A percentile compares a stretch with the other conserved stretches of the same genome.
These are phyloP conservation scores for Acrodontium crateriforme DNA, from an alignment of 2,329 filamentous ascomycete species.

Conservation along the genomic window DNA sequence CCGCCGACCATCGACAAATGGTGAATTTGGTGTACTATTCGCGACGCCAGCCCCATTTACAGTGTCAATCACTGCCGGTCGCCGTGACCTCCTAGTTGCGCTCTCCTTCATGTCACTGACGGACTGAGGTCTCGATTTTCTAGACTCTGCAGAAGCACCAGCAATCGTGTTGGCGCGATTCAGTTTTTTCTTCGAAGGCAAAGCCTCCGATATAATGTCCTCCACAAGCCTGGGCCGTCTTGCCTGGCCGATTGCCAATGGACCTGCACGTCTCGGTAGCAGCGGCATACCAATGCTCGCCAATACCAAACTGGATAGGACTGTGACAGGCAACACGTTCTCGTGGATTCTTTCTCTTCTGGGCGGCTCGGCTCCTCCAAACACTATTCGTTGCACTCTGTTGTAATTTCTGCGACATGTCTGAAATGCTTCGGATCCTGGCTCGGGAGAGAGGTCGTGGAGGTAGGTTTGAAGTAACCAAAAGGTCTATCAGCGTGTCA, in stretches of 20 bases:
- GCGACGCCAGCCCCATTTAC: conserved; percentile 6
- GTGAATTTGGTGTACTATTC: conserved; percentile 6
- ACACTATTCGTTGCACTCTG: conserved; percentile 77
- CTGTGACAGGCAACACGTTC: conserved; percentile 66
- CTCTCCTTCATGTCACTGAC: conserved; percentile 13
- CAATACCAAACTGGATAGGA: conserved; percentile 67
- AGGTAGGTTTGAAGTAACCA: conserved; percentile 85
- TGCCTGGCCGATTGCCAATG: conserved; percentile 68
- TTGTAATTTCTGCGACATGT: conserved; percentile 76
- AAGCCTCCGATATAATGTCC: conserved; percentile 47
- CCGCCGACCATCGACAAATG: conserved; percentile 4
- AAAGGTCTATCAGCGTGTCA: conserved; percentile 50
- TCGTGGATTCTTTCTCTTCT: conserved; percentile 66
- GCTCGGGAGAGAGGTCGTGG: conserved; percentile 62
- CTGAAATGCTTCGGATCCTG: conserved; percentile 64
- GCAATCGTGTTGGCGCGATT: conserved; percentile 57
- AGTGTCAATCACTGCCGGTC: conserved; percentile 16
- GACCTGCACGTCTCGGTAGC: conserved; percentile 64
- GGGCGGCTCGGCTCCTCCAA: conserved; percentile 56
- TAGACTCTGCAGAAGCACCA: conserved; percentile 26
- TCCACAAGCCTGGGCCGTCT: conserved; percentile 55
- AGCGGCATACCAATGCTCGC: conserved; percentile 62
- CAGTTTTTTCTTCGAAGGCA: conserved; percentile 40
- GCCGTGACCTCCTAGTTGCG: conserved; percentile 21
- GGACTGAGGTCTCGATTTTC: conserved; percentile 31